phyloP scores from a whole-genome alignment of 2,329 filamentous ascomycete species.

The Arthrobotrys musiformis region DNA sequence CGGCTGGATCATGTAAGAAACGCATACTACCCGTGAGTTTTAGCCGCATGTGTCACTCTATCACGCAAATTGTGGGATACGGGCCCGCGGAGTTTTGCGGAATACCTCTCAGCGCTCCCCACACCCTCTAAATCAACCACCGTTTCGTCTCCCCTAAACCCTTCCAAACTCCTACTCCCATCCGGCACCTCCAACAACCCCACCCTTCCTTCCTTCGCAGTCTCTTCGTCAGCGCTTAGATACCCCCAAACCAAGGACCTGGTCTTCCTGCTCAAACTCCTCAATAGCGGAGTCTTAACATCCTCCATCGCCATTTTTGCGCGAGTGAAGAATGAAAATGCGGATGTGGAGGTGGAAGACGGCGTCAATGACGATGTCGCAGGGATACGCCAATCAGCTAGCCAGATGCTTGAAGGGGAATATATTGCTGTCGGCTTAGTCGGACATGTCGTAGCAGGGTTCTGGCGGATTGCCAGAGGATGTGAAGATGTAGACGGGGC shows the following conservation, averaged over 20 bases:
- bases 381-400: conserved; percentile 42
- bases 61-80: no score
- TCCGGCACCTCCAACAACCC: conserved; percentile 25
- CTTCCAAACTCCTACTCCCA: conserved; percentile 5
- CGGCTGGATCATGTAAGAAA: conserved; percentile 33
- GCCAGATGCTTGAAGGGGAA: conserved; percentile 32
- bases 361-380: conserved; percentile 6
- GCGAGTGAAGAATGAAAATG: conserved; percentile 19
- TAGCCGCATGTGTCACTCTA: neutral
- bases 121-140: conserved; percentile 13
- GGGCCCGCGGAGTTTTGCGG: neutral
- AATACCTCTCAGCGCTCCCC: conserved; percentile 27
- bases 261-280: conserved; percentile 14
- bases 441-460: neutral
- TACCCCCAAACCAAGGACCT: conserved; percentile 36
- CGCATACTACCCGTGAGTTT: conserved; percentile 10
- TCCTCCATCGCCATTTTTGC: conserved; percentile 25
- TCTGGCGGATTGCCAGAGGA: conserved; percentile 3
- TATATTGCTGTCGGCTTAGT: conserved; percentile 29
- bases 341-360: neutral
- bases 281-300: conserved; percentile 19
- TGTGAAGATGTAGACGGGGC: neutral
- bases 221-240: conserved; percentile 1
- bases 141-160: neutral
- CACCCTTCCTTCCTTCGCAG: conserved; percentile 2